phyloP scores from a whole-genome alignment of 352 stramenopile genomes.

The Phytophthora syringae region DNA sequence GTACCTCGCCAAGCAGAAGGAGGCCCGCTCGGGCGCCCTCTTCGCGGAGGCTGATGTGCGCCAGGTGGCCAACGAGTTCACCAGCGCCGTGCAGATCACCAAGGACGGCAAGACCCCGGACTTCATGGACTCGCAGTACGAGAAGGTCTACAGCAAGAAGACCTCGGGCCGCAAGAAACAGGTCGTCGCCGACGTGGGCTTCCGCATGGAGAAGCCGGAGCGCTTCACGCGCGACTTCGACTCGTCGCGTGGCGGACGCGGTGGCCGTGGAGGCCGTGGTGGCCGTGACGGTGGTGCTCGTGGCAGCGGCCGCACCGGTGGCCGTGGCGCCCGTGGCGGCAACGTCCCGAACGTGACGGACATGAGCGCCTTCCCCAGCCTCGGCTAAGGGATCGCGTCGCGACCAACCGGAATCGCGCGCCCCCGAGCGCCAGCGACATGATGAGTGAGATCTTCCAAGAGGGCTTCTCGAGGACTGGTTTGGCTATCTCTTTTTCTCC shows the following conservation, averaged over 20 bases:
- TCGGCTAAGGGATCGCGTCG: conserved; percentile 58
- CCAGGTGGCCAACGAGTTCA: conserved; percentile 93
- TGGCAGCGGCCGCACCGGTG: conserved; percentile 50
- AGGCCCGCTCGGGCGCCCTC: conserved; percentile 70
- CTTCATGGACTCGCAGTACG: conserved; percentile 88
- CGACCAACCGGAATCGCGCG: conserved; percentile 40
- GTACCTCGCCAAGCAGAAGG: conserved; percentile 86
- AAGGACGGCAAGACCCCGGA: conserved; percentile 90
- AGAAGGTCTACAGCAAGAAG: conserved; percentile 97
- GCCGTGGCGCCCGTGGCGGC: conserved; percentile 39
- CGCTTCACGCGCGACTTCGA: conserved; percentile 72
- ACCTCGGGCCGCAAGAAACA: conserved; percentile 94
- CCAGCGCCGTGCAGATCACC: conserved; percentile 68
- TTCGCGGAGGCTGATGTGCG: conserved; percentile 85
- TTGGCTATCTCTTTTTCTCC: conserved; percentile 61
- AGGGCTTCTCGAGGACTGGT: conserved; percentile 45
- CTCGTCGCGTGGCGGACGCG: conserved; percentile 52
- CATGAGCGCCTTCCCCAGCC: conserved; percentile 86
- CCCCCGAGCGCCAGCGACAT: conserved; percentile 54
- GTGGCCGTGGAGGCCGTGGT: conserved; percentile 65
- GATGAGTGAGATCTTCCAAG: conserved; percentile 58
- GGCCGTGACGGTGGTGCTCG: too few relatives aligned
- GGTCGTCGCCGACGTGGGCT: conserved; percentile 88
- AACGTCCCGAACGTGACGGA: conserved; percentile 79
- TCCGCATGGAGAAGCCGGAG: conserved; percentile 74